phyloP scores from a whole-genome alignment of 129 eudicot genomes.

The Helianthus annuus region HanXRQr2.0-SUNRISE NC_035438.2:17517313-17517812 shows the following conservation, averaged over 20 bases:
- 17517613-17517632: slow-evolving; percentile 32
- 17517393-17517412: slow-evolving; percentile 24
- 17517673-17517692: slow-evolving; percentile 31
- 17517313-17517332: slow-evolving; percentile 31
- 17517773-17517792: slow-evolving; percentile 36
- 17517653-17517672: slow-evolving; percentile 27
- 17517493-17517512: slow-evolving; percentile 35
- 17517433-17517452: slow-evolving; percentile 33
- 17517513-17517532: slow-evolving; percentile 26
- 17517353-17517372: slow-evolving; percentile 34
- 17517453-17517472: slow-evolving; percentile 37
- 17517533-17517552: slow-evolving; percentile 27
- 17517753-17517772: slow-evolving; percentile 30
- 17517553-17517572: slow-evolving; percentile 34
- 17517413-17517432: slow-evolving; percentile 40
- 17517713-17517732: slow-evolving; percentile 35
- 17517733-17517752: slow-evolving; percentile 39
- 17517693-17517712: slow-evolving; percentile 38
- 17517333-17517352: slow-evolving; percentile 37
- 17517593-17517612: slow-evolving; percentile 38
- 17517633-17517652: slow-evolving; percentile 23
- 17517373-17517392: slow-evolving; percentile 26
- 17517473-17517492: slow-evolving; percentile 21
- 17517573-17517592: slow-evolving; percentile 42
- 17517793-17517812: slow-evolving; percentile 33